These are phyloP conservation scores for Backusella luteola DNA, from an alignment of 192 early-diverging fungal genomes.

Conservation along the genomic window DNA sequence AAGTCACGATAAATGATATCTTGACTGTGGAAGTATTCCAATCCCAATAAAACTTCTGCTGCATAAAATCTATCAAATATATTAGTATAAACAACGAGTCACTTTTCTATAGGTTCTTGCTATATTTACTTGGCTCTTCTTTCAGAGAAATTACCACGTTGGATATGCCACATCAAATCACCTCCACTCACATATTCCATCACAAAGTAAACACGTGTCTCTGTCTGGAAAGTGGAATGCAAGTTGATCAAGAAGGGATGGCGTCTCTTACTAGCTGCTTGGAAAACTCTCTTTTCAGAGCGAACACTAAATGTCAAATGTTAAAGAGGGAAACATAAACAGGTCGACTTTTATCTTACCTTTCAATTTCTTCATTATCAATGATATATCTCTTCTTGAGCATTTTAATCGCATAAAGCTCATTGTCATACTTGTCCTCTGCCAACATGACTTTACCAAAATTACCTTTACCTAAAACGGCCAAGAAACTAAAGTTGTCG, in stretches of 20 bases:
- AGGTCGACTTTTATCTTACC: constrained; percentile 30
- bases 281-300: constrained; percentile 55
- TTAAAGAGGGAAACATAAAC: not conserved
- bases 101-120: not conserved
- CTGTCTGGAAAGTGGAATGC: constrained; percentile 96
- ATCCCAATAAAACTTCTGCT: constrained; percentile 89
- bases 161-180: constrained; percentile 98
- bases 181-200: constrained; percentile 98
- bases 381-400: constrained; percentile 98
- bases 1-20: constrained; percentile 89
- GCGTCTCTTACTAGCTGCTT: constrained; percentile 81
- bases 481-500: constrained; percentile 92
- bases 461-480: constrained; percentile 97
- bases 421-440: constrained; percentile 80
- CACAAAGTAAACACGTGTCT: constrained; percentile 94
- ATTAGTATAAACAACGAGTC: not conserved
- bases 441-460: constrained; percentile 98
- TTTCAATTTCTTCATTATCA: constrained; percentile 96
- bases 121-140: constrained; percentile 70
- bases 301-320: not conserved
- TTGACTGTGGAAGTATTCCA: constrained; percentile 94
- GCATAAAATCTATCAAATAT: constrained; percentile 73
- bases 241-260: constrained; percentile 96
- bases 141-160: constrained; percentile 88
- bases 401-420: constrained; percentile 96